A percentile compares a stretch with the other conserved stretches of the same genome.
These are phyloP conservation scores for Coniochaeta sp. DNA, from an alignment of 2,329 filamentous ascomycete species.

Conservation along the genomic window DNA sequence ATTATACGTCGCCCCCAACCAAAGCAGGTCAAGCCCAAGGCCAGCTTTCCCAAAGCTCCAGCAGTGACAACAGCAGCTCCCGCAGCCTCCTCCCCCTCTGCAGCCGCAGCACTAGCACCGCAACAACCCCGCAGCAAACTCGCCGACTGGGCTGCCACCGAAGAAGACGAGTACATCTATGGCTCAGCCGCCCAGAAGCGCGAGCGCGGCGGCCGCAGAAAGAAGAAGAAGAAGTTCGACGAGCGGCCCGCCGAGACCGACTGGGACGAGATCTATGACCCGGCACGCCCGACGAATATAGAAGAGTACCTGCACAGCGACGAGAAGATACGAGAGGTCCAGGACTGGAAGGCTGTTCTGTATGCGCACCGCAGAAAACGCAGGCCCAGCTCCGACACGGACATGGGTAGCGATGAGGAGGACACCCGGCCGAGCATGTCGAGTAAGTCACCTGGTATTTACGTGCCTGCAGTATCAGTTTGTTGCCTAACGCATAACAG, in stretches of 20 bases:
- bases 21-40: conserved; percentile 54
- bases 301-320: conserved; percentile 80
- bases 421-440: conserved; percentile 18
- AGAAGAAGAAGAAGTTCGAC: conserved; percentile 53
- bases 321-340: conserved; percentile 70
- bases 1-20: conserved; percentile 63
- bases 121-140: conserved; percentile 53
- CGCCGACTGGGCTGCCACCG: conserved; percentile 71
- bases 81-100: conserved; percentile 11
- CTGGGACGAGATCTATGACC: conserved; percentile 91
- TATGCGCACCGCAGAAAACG: conserved; percentile 59
- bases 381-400: conserved; percentile 34
- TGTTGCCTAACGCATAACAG: conserved; percentile 24
- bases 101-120: conserved; percentile 12
- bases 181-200: conserved; percentile 52
- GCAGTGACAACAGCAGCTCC: conserved; percentile 20
- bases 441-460: conserved; percentile 21
- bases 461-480: background rate
- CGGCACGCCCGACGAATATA: conserved; percentile 71
- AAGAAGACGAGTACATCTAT: conserved; percentile 77
- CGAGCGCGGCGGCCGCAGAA: conserved; percentile 58
- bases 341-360: conserved; percentile 77
- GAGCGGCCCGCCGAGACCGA: conserved; percentile 55
- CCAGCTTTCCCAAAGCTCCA: conserved; percentile 42
- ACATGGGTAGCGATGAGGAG: conserved; percentile 29